Percentiles rank a stretch among this genome's conserved stretches.
Conservation (phyloP, 306 rosid genomes). For the Quercus cerris region DNA sequence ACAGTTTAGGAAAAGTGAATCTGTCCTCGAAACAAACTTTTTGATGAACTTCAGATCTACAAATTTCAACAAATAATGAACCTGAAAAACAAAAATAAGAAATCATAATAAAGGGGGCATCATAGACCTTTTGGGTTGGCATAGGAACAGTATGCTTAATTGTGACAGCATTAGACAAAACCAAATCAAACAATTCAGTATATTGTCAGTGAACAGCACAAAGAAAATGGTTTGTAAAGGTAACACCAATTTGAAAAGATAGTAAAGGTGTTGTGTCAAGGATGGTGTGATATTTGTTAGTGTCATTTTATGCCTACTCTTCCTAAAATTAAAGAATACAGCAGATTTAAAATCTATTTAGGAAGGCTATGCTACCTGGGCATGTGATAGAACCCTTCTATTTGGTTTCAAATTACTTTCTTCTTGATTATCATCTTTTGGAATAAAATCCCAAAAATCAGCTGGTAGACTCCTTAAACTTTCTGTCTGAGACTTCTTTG, state of each 20-base stretch:
- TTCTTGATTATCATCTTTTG: constrained; percentile 59
- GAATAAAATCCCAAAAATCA: constrained; percentile 84
- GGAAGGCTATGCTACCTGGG: constrained; percentile 55
- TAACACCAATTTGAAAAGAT: not conserved
- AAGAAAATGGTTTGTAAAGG: not conserved
- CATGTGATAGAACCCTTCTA: constrained; percentile 70
- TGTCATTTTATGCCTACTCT: not conserved
- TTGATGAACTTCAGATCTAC: constrained; percentile 57
- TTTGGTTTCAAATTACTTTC: constrained; percentile 40
- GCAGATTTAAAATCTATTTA: not conserved
- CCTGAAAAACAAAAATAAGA: constrained; percentile 52
- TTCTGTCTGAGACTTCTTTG: constrained; percentile 30
- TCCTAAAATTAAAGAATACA: constrained; percentile 2
- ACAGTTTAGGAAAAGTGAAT: constrained; percentile 47
- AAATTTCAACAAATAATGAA: constrained; percentile 53
- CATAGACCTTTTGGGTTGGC: constrained; percentile 6
- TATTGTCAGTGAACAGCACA: not conserved
- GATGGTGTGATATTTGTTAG: too few relatives aligned
- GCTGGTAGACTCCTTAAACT: constrained; percentile 44
- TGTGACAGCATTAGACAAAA: not conserved
- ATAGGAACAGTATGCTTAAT: constrained; percentile 4
- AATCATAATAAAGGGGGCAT: not conserved
- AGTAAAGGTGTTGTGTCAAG: not conserved
- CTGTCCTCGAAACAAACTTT: constrained; percentile 50
- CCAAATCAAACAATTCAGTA: not conserved